Percentiles rank a stretch among this genome's conserved stretches.
These are phyloP conservation scores for Citrullus colocynthis DNA, from an alignment of 306 rosid genomes.

Conservation along the genomic window DNA sequence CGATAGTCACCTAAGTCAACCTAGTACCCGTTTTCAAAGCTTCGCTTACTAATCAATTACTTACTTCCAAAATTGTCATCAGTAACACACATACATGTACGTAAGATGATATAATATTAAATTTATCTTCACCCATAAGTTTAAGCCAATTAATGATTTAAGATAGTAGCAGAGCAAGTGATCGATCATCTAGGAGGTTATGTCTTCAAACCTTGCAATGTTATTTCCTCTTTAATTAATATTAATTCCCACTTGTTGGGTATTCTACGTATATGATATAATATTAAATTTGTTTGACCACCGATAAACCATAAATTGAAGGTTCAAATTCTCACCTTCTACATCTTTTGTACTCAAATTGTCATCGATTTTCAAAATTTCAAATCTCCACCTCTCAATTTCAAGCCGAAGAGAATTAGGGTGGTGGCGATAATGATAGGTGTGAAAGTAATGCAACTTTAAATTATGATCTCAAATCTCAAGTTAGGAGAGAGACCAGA, in stretches of 20 bases:
- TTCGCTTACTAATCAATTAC: background rate
- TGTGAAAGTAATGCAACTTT: background rate
- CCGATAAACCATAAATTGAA: background rate
- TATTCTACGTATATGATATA: too few species aligned
- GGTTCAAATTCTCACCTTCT: background rate
- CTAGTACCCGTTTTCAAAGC: background rate
- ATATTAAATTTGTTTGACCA: too few species aligned
- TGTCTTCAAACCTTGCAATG: too few species aligned
- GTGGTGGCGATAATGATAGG: background rate
- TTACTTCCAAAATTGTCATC: background rate
- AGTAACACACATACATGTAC: background rate
- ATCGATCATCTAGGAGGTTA: too few species aligned
- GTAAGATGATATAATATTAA: too few species aligned
- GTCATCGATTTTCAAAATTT: background rate
- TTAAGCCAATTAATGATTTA: too few species aligned
- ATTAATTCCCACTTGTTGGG: too few species aligned
- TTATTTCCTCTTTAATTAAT: too few species aligned
- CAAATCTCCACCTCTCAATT: background rate
- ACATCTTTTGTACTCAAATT: too few species aligned
- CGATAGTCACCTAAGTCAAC: background rate
- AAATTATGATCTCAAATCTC: background rate
- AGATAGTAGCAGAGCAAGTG: too few species aligned
- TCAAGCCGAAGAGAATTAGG: background rate
- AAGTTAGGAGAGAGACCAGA: background rate
- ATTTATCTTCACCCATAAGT: too few species aligned